Evolutionary conservation across 345 rosid species (phyloP).

Genomic region (Eucalyptus rudis): DNA sequence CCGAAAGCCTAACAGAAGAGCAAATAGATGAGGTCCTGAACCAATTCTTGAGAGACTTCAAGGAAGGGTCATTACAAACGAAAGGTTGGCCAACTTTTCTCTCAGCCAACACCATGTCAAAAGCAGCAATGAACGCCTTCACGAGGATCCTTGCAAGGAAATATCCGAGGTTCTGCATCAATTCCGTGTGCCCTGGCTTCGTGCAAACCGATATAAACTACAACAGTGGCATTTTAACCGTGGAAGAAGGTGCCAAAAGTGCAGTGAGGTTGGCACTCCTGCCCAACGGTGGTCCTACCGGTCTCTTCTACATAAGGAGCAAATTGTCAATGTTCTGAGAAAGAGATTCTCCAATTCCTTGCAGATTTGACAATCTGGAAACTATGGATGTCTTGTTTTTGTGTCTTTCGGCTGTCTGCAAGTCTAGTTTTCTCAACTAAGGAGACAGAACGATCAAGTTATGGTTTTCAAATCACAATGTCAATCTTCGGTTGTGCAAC

Average conservation of each 20-base stretch:
- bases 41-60: slow-evolving; percentile 6
- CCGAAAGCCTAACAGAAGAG: slow-evolving; percentile 9
- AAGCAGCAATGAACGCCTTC: slow-evolving; percentile 15
- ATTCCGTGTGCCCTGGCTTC: slow-evolving; percentile 20
- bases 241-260: slow-evolving; percentile 17
- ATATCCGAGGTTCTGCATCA: slow-evolving; percentile 2
- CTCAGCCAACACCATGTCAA: slow-evolving; percentile 10
- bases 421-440: neutral
- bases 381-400: neutral
- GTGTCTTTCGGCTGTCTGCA: neutral
- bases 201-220: slow-evolving; percentile 13
- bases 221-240: slow-evolving; percentile 2
- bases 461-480: neutral
- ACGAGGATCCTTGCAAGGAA: slow-evolving; percentile 25
- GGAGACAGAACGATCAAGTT: neutral
- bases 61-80: slow-evolving; percentile 2
- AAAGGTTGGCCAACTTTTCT: slow-evolving; percentile 21
- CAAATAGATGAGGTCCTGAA: slow-evolving; percentile 9
- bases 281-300: slow-evolving; percentile 14
- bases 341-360: neutral
- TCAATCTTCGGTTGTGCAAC: neutral
- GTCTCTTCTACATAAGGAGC: slow-evolving; percentile 5
- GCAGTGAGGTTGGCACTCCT: slow-evolving; percentile 13
- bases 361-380: neutral
- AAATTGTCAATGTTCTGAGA: neutral